Evolutionary conservation across 805 yeast species (phyloP).

Genomic region (Wickerhamomyces strasburgensis): DNA sequence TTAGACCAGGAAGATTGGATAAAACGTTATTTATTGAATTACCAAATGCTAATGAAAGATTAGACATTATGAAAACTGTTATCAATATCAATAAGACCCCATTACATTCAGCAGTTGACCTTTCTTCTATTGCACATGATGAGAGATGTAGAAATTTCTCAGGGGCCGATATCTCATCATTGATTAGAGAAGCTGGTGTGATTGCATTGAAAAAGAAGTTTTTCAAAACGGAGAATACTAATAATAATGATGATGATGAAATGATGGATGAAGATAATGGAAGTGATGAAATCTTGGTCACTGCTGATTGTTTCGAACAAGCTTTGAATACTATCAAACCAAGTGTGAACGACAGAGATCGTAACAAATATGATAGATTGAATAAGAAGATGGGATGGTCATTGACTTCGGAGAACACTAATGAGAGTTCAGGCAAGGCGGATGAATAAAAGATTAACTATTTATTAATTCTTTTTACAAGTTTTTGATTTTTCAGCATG

Average conservation of each 20-base stretch:
- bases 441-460: constrained; percentile 8
- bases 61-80: constrained; percentile 76
- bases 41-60: constrained; percentile 73
- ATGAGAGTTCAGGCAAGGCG: constrained; percentile 11
- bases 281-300: constrained; percentile 47
- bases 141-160: constrained; percentile 83
- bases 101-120: constrained; percentile 53
- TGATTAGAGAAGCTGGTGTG: constrained; percentile 93
- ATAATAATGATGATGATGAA: constrained; percentile 44
- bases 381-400: constrained; percentile 77
- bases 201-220: constrained; percentile 74
- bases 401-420: constrained; percentile 28
- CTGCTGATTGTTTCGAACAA: constrained; percentile 55
- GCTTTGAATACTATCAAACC: constrained; percentile 81
- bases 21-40: constrained; percentile 88
- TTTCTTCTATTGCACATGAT: constrained; percentile 60
- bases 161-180: constrained; percentile 92
- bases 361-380: constrained; percentile 68
- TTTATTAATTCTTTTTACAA: too few relatives aligned
- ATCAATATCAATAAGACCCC: constrained; percentile 75
- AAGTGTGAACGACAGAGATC: constrained; percentile 82
- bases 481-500: too few relatives aligned
- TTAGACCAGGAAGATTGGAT: constrained; percentile 94
- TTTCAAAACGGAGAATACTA: constrained; percentile 42
- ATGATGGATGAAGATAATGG: constrained; percentile 38